Evolutionary conservation across 257 asterid species (phyloP), one percentile per base, ranked within the genome.

Genomic region (Ilex asprella): DNA sequence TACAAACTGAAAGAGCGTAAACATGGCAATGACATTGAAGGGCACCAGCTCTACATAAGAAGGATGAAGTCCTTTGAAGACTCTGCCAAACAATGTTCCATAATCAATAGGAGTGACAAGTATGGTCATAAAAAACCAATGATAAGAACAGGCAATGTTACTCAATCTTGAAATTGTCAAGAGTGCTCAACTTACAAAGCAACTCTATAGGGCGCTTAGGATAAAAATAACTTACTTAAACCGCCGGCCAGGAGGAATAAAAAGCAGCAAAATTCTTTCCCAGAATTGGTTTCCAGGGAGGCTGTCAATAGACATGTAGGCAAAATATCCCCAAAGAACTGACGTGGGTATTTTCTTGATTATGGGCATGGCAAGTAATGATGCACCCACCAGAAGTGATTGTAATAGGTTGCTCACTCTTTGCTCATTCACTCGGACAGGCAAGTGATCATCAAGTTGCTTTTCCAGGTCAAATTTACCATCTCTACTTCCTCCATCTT

Each of bases 231-330:
- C 89, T 81, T 85, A 89, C 97, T 92, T 92, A 85, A 83, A 92
- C 62, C 95, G 92, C 65, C 99, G 90, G 32, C 97, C 75, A 0
- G 87, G 76, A 66, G 99, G 88, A 71, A 89, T 76, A 6, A 89
- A 77, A 43, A 93, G 85, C 66, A 89, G 84, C 65, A 74, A 68
- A 47, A 89, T 39, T 85, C 99, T 85, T 77, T 93, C 99, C 96
- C 96, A 89, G 59, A 89, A 87, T 74, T 89, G 99, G 67, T 87
- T 89, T 2, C 99, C 99, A 0, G 96, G 96, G 59, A 93, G 96
- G 71, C 97, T 89, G 57, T 93, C 99, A 7, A 86, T 83, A 35
- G 99, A 96, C 99, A 93, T 93, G 82, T 93, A 93, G 41, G 99
- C 99, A 41, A 93, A 93, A 78, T 89, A 93, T 47, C 99, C 97